phyloP scores from a whole-genome alignment of 352 stramenopile species.

The Thalassiosira ordinaria region DNA sequence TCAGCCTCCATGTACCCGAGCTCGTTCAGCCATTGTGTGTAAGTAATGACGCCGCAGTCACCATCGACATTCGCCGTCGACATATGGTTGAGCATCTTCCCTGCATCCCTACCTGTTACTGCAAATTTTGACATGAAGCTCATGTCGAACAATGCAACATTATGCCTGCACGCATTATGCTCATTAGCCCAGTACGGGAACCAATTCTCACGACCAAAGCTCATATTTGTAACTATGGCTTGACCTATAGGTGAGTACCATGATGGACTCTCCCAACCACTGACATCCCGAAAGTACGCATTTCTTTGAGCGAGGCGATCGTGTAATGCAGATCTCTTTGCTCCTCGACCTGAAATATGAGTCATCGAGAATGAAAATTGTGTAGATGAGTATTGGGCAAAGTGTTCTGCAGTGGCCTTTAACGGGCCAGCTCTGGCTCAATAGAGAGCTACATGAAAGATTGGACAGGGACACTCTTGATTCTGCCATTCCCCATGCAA shows the following conservation, averaged over 20 bases:
- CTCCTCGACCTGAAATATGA: constrained; percentile 42
- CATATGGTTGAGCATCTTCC: constrained; percentile 68
- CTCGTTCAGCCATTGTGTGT: constrained; percentile 82
- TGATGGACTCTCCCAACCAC: constrained; percentile 74
- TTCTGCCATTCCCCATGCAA: no score
- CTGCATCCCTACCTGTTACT: constrained; percentile 72
- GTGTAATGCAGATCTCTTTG: constrained; percentile 71
- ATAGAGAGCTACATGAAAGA: no score
- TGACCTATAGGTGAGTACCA: constrained; percentile 54
- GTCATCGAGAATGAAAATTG: no score
- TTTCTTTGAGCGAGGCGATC: constrained; percentile 42
- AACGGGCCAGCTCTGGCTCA: no score
- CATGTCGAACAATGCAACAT: constrained; percentile 83
- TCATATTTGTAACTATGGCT: constrained; percentile 1
- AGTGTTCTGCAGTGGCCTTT: no score
- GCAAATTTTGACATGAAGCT: constrained; percentile 86
- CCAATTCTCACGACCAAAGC: constrained; percentile 61
- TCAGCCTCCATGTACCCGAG: constrained; percentile 74
- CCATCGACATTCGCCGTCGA: constrained; percentile 80
- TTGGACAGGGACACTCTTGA: no score
- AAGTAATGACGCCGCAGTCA: constrained; percentile 63
- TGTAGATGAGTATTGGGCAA: no score
- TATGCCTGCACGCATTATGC: constrained; percentile 69
- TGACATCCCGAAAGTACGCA: constrained; percentile 74
- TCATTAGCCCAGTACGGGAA: constrained; percentile 71